Evolutionary conservation across 768 basidiomycete genomes (phyloP), one percentile per base, ranked within the genome.

Genomic region (Cystobasidium onofrii): DNA sequence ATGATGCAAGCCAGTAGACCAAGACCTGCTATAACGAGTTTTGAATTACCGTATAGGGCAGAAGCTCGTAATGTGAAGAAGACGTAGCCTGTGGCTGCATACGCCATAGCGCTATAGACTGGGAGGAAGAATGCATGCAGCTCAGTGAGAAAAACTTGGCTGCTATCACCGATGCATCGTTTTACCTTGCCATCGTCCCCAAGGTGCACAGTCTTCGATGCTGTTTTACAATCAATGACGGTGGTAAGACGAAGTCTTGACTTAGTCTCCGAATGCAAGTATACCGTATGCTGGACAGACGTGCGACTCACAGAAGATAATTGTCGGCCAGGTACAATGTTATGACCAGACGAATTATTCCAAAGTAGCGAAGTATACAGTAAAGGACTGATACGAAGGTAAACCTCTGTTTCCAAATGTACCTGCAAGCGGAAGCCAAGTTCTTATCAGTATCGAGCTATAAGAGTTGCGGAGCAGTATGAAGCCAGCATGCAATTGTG

Each of bases 381-480:
- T 70, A 70, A 18, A 70, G 66, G 18, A 33, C 66, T 4, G 66
- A 70, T 25, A 55, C 50, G n/a, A 70, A 2, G 15, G 46, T 4
- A 10, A 43, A 39, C 25, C 34, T 70, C 17, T 29, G 29, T 27
- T 34, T 54, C 66, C 66, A 70, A 17, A 70, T 54, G 31, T 18
- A 44, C n/a, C 64, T 65, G 41, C 23, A 25, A 63, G 9, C 15
- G 54, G 23, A 31, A 6, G n/a, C 10, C 54, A 31, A 55, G 54
- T 23, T 50, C 54, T 39, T 6, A 55, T 23, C 54, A 23, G 54
- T 20, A 20, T 31, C 20, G 54, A 55, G n/a, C n/a, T n/a, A n/a
- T n/a, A n/a, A n/a, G n/a, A n/a, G n/a, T n/a, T n/a, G n/a, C 46
- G 23, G 46, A 23, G 15, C 46, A n/a, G n/a, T n/a, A n/a, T n/a